phyloP scores from a whole-genome alignment of 805 yeast genomes.

The Schwanniomyces vanrijiae region DNA sequence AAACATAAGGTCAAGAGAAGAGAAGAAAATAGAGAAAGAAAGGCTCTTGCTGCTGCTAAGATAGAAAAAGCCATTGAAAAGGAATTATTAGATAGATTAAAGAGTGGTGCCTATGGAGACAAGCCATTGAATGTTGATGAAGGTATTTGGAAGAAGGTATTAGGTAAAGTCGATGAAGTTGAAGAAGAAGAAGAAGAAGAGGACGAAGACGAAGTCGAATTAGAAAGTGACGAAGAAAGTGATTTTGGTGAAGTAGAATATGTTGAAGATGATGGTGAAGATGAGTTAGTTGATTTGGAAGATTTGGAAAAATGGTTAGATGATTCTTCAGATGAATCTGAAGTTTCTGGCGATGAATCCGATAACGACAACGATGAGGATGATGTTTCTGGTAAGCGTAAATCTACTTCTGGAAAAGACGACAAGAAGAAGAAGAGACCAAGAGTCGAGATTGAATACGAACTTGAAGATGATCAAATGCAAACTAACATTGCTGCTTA shows the following conservation, averaged over 20 bases:
- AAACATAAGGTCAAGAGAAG: slow-evolving; percentile 94
- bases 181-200: slow-evolving; percentile 69
- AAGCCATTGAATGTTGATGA: slow-evolving; percentile 97
- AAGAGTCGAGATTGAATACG: slow-evolving; percentile 81
- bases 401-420: slow-evolving; percentile 32
- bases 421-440: slow-evolving; percentile 56
- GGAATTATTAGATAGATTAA: slow-evolving; percentile 89
- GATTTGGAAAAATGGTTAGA: slow-evolving; percentile 88
- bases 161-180: slow-evolving; percentile 61
- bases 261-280: slow-evolving; percentile 89
- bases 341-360: slow-evolving; percentile 35
- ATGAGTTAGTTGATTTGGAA: slow-evolving; percentile 87
- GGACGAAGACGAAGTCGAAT: slow-evolving; percentile 51
- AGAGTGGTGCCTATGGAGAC: slow-evolving; percentile 98
- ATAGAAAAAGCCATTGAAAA: slow-evolving; percentile 96
- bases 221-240: slow-evolving; percentile 47
- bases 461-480: slow-evolving; percentile 54
- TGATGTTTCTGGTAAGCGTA: slow-evolving; percentile 21
- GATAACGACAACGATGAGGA: slow-evolving; percentile 38
- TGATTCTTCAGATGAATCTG: slow-evolving; percentile 32
- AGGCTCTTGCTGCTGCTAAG: slow-evolving; percentile 94
- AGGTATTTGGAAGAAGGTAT: slow-evolving; percentile 90
- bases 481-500: slow-evolving; percentile 35
- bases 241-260: slow-evolving; percentile 80
- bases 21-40: slow-evolving; percentile 92